Conservation (phyloP, 2,329 filamentous ascomycete genomes). For the Cladosporium cucumerinum region DNA sequence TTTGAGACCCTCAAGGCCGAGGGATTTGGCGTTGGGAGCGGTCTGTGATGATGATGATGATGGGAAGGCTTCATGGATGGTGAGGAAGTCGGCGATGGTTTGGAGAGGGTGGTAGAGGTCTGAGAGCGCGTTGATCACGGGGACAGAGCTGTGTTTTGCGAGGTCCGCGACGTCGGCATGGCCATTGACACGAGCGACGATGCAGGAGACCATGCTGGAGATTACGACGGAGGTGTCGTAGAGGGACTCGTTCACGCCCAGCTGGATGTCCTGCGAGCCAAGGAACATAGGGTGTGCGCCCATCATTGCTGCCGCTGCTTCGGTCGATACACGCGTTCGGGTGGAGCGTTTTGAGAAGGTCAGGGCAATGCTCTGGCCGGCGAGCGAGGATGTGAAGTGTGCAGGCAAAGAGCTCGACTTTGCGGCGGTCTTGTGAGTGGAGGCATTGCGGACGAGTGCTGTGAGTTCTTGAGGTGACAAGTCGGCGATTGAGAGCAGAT, state of each 20-base stretch:
- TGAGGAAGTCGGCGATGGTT: conserved; percentile 89
- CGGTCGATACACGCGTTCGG: conserved; percentile 87
- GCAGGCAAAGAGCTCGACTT: conserved; percentile 62
- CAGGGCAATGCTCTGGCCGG: conserved; percentile 82
- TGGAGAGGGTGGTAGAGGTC: conserved; percentile 93
- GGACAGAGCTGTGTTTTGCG: conserved; percentile 47
- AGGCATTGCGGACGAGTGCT: conserved; percentile 78
- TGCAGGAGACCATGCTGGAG: conserved; percentile 62
- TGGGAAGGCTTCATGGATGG: conserved; percentile 75
- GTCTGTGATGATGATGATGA: conserved; percentile 35
- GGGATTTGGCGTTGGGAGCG: conserved; percentile 35
- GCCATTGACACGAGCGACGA: conserved; percentile 51
- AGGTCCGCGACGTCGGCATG: conserved; percentile 50
- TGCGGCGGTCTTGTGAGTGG: conserved; percentile 69
- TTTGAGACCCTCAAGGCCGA: conserved; percentile 79
- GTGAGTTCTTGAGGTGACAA: conserved; percentile 76
- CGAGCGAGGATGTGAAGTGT: conserved; percentile 59
- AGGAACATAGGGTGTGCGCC: conserved; percentile 96
- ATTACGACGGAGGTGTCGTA: conserved; percentile 89
- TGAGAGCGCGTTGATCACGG: conserved; percentile 62
- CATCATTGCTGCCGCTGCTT: conserved; percentile 82
- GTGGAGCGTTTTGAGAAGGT: conserved; percentile 97
- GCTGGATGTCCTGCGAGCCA: conserved; percentile 91
- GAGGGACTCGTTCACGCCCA: conserved; percentile 94
- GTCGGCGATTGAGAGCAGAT: conserved; percentile 89